Evolutionary conservation across 495 filamentous ascomycete genomes (phyloP).

Genomic region (Letharia columbiana): DNA sequence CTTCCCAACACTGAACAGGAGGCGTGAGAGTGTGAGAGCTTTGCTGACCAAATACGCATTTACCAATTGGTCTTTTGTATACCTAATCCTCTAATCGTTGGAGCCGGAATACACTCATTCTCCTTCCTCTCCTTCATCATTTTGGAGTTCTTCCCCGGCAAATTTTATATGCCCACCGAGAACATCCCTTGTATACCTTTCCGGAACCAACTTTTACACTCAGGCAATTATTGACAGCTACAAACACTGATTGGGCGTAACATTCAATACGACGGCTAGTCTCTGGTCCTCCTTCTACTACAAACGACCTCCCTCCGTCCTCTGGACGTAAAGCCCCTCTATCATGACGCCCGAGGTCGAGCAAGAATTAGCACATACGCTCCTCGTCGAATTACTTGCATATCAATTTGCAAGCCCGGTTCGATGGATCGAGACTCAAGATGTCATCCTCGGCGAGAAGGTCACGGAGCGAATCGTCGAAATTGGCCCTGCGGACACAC

Average conservation of each 20-base stretch:
- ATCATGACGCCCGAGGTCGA: conserved; percentile 96
- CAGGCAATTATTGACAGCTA: background rate
- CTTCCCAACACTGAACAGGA: background rate
- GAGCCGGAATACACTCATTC: background rate
- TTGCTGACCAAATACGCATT: background rate
- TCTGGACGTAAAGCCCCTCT: conserved; percentile 32
- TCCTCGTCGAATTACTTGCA: conserved; percentile 95
- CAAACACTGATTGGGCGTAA: background rate
- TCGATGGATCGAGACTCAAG: conserved; percentile 98
- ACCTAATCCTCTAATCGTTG: background rate
- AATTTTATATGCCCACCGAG: background rate
- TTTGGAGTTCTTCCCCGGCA: background rate
- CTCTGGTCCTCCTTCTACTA: background rate
- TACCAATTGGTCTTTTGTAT: background rate
- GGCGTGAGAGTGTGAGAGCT: background rate
- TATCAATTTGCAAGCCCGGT: conserved; percentile 99
- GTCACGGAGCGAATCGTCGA: conserved; percentile 95
- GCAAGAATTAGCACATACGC: conserved; percentile 94
- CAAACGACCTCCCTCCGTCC: conserved; percentile 9
- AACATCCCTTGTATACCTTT: background rate
- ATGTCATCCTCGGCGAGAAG: conserved; percentile 96
- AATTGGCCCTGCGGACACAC: conserved; percentile 94
- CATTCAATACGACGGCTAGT: background rate
- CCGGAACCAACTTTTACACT: background rate
- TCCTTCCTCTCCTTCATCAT: background rate